A percentile compares a stretch with the other conserved stretches of the same genome.
phyloP scores from a whole-genome alignment of 148 eudicot genomes.

The Pharnaceum exiguum region DNA sequence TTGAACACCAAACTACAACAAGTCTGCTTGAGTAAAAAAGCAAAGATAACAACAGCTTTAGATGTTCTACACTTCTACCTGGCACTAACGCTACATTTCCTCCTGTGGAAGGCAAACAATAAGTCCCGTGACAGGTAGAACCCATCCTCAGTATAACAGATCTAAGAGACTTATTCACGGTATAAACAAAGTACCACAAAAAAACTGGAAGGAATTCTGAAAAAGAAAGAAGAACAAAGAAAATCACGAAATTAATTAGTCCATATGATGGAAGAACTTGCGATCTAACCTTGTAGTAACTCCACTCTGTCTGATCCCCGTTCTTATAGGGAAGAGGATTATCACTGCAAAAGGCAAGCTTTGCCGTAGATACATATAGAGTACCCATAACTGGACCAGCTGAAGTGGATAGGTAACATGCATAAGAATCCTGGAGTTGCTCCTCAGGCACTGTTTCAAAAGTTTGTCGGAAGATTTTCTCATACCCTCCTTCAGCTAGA shows the following conservation, averaged over 20 bases:
- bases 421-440: constrained; percentile 60
- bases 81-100: too few species aligned
- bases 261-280: constrained; percentile 1
- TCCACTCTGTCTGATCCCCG: constrained; percentile 75
- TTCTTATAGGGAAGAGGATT: constrained; percentile 83
- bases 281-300: constrained; percentile 81
- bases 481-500: constrained; percentile 94
- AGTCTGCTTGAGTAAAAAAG: too few species aligned
- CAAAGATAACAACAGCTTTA: too few species aligned
- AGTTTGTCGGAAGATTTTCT: constrained; percentile 76
- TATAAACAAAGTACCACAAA: too few species aligned
- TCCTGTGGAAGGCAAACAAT: too few species aligned
- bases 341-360: constrained; percentile 93
- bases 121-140: too few species aligned
- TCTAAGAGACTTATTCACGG: too few species aligned
- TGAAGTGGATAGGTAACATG: constrained; percentile 87
- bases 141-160: too few species aligned
- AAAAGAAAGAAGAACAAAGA: not conserved
- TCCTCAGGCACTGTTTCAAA: constrained; percentile 93
- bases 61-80: too few species aligned
- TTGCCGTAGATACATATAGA: constrained; percentile 73
- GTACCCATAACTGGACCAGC: constrained; percentile 98
- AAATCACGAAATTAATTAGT: not conserved
- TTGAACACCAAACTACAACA: too few species aligned
- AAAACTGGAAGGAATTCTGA: too few species aligned